These are phyloP conservation scores for Coemansia reversa DNA, from an alignment of 192 early-diverging fungal species.

Conservation along the genomic window DNA sequence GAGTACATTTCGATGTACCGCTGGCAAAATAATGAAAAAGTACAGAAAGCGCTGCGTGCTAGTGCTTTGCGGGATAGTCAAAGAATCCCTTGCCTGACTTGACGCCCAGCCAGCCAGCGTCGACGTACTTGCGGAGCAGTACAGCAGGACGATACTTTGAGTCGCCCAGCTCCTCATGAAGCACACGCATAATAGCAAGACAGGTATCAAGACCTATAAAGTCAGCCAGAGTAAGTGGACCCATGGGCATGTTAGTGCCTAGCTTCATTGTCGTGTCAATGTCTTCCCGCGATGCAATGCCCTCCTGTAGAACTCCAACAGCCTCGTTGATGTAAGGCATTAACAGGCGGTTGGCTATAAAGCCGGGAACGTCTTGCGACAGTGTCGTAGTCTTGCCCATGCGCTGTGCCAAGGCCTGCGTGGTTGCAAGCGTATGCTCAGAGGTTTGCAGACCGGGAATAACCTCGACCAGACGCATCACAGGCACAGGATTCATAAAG, in stretches of 20 bases:
- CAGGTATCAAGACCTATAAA: constrained; percentile 99
- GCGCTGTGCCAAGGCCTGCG: constrained; percentile 69
- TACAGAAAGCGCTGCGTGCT: neutral
- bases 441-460: constrained; percentile 92
- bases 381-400: constrained; percentile 96
- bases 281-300: constrained; percentile 86
- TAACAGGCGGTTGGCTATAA: constrained; percentile 94
- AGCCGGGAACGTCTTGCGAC: constrained; percentile 89
- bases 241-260: constrained; percentile 97
- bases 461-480: constrained; percentile 96
- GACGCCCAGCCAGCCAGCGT: constrained; percentile 94
- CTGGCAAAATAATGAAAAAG: neutral
- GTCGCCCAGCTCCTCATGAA: constrained; percentile 88
- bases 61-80: constrained; percentile 58
- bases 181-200: constrained; percentile 94
- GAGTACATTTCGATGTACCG: no score
- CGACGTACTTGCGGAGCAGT: constrained; percentile 90
- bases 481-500: constrained; percentile 98
- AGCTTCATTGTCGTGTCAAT: constrained; percentile 99
- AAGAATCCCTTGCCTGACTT: constrained; percentile 91
- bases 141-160: constrained; percentile 93
- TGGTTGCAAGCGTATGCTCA: constrained; percentile 65
- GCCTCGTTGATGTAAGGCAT: constrained; percentile 99
- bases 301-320: constrained; percentile 78
- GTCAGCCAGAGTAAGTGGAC: constrained; percentile 93